phyloP scores from a whole-genome alignment of 2,329 filamentous ascomycete species.

The Celoporthe dispersa region DNA sequence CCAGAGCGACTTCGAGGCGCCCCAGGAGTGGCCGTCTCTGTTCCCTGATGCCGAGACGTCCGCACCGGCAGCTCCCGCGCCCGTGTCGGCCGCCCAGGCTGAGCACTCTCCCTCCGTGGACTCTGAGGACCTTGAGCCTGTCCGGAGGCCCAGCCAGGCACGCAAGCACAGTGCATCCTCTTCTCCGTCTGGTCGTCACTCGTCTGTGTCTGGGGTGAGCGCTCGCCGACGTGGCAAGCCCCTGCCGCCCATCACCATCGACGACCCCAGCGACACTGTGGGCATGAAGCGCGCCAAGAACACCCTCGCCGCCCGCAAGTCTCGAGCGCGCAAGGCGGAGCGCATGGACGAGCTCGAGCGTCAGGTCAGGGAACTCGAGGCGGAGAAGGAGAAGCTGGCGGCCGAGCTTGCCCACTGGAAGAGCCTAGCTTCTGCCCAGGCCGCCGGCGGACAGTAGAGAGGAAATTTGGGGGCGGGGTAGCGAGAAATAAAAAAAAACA shows the following conservation, averaged over 20 bases:
- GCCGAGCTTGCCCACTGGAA: slow-evolving; percentile 66
- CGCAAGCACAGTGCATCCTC: slow-evolving; percentile 55
- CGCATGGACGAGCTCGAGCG: slow-evolving; percentile 76
- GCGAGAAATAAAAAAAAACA: slow-evolving; percentile 25
- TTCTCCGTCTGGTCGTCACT: slow-evolving; percentile 59
- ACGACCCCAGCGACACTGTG: slow-evolving; percentile 73
- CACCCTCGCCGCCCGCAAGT: slow-evolving; percentile 91
- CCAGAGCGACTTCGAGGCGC: slow-evolving; percentile 58
- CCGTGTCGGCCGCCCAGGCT: slow-evolving; percentile 34
- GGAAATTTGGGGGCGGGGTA: too few relatives aligned
- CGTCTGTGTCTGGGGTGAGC: slow-evolving; percentile 70
- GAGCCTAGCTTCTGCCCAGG: slow-evolving; percentile 52
- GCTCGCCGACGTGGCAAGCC: slow-evolving; percentile 80
- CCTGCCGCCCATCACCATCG: slow-evolving; percentile 75
- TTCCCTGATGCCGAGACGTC: slow-evolving; percentile 60
- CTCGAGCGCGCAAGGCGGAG: slow-evolving; percentile 82
- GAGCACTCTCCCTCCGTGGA: slow-evolving; percentile 49
- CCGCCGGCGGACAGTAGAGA: slow-evolving; percentile 36
- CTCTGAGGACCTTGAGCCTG: slow-evolving; percentile 55
- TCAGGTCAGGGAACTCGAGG: slow-evolving; percentile 70
- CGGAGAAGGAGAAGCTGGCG: slow-evolving; percentile 32
- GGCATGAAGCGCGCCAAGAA: slow-evolving; percentile 94
- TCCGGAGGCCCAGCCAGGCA: slow-evolving; percentile 46
- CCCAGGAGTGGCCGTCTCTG: slow-evolving; percentile 72
- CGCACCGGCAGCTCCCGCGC: slow-evolving; percentile 28